Evolutionary conservation across 352 stramenopile species (phyloP), one percentile per base, ranked within the genome.

Genomic region (Globisporangium cederbergense): DNA sequence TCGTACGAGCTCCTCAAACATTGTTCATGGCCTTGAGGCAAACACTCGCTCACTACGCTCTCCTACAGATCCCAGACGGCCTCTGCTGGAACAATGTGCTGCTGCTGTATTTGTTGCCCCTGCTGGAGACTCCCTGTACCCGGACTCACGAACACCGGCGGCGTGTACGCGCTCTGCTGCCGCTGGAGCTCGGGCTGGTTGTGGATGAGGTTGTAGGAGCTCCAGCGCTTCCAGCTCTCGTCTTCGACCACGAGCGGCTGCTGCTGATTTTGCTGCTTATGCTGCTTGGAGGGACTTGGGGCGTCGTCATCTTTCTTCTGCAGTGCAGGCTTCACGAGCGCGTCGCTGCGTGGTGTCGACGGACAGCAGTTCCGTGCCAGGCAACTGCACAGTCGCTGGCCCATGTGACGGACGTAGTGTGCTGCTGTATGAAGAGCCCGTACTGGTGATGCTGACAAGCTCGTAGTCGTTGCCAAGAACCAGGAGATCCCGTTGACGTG

Each of bases 141-240:
- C 18, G 60, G 60, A 49, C 80, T 79, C 52, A 89, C 77, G 54
- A 80, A 93, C 10, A 53, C 55, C 4, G 81, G 81, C 45, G 83
- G 81, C 13, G 69, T 69, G 63, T 90, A 90, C 32, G 45, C 58
- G 18, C 59, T 68, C 36, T 75, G 70, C 36, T 79, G 63, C 9
- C 75, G 68, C 58, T 69, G 57, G 7, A 55, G 61, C 30, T 60
- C 66, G 14, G 70, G 63, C 8, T 72, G 66, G 64, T 86, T 52
- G 66, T 93, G 79, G 56, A 90, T 79, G 60, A 90, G 74, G 62
- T 89, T 81, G 76, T 83, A 90, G 14, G 81, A 90, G 62, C 81
- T 90, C 74, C 76, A 90, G 53, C 81, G 77, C 68, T 90, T 90
- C 81, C 81, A 93, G 64, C 83, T 92, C 60, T 93, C 81, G 67